These are phyloP conservation scores for Rosa persica DNA, from an alignment of 306 rosid species.

Conservation along the genomic window DNA sequence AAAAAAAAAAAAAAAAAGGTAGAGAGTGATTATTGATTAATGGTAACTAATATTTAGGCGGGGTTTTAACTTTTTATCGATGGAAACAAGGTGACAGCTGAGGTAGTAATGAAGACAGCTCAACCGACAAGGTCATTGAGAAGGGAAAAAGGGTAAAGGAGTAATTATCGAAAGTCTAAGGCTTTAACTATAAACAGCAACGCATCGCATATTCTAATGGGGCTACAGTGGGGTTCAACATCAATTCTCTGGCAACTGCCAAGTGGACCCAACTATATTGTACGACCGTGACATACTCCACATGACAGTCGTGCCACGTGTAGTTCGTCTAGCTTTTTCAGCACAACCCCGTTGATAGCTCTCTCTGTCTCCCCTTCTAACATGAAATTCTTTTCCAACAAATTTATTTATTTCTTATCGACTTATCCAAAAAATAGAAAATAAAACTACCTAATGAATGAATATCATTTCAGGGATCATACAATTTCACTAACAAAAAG, in stretches of 20 bases:
- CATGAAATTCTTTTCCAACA: background rate
- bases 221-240: background rate
- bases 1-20: no score
- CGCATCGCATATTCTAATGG: slow-evolving; percentile 16
- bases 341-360: slow-evolving; percentile 23
- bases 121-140: slow-evolving; percentile 2
- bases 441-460: no score
- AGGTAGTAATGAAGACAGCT: background rate
- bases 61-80: background rate
- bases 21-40: background rate
- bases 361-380: slow-evolving; percentile 7
- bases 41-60: background rate
- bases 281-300: slow-evolving; percentile 29
- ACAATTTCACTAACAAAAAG: no score
- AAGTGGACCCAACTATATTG: slow-evolving; percentile 16
- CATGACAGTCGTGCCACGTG: slow-evolving; percentile 45
- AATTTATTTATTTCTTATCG: background rate
- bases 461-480: no score
- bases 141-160: background rate
- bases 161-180: background rate
- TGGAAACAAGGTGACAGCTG: slow-evolving; percentile 16
- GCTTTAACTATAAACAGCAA: background rate
- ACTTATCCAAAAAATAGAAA: background rate
- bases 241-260: slow-evolving; percentile 33
- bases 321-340: background rate